Evolutionary conservation across 768 basidiomycete species (phyloP).

Genomic region (Tricholoma sp.): DNA sequence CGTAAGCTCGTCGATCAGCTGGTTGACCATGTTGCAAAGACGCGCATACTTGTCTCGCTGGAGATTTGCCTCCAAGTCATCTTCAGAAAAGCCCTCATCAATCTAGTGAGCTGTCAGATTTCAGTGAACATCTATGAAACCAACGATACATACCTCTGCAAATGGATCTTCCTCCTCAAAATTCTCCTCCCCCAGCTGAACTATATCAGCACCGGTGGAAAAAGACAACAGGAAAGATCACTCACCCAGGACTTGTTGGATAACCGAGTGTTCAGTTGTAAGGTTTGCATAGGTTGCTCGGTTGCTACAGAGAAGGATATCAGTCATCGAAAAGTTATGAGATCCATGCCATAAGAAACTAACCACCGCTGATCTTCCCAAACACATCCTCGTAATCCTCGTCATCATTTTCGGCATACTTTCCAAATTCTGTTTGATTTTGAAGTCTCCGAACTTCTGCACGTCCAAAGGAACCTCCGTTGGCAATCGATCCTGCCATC

Average conservation of each 20-base stretch:
- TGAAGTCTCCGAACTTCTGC: conserved; percentile 53
- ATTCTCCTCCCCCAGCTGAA: conserved; percentile 73
- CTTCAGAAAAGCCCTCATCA: conserved; percentile 89
- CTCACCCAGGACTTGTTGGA: conserved; percentile 89
- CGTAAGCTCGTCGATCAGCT: conserved; percentile 82
- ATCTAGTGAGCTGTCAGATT: conserved; percentile 44
- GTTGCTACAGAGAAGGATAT: conserved; percentile 28
- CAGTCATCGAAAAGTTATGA: neutral
- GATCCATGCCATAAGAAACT: conserved; percentile 22
- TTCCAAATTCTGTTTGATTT: conserved; percentile 65
- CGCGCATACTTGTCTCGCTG: conserved; percentile 92
- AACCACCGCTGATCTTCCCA: conserved; percentile 69
- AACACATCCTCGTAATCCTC: conserved; percentile 97
- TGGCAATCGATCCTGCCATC: conserved; percentile 36
- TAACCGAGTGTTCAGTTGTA: conserved; percentile 81
- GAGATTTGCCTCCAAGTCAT: conserved; percentile 88
- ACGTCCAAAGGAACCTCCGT: conserved; percentile 58
- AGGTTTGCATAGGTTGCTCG: conserved; percentile 62
- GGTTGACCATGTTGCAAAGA: conserved; percentile 73
- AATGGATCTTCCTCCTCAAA: conserved; percentile 96
- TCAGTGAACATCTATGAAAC: neutral
- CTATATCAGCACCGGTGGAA: neutral
- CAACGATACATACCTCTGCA: conserved; percentile 58
- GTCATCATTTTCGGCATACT: conserved; percentile 82
- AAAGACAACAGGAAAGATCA: neutral